Conservation (phyloP, 345 rosid genomes). For the Citrus medica region DNA sequence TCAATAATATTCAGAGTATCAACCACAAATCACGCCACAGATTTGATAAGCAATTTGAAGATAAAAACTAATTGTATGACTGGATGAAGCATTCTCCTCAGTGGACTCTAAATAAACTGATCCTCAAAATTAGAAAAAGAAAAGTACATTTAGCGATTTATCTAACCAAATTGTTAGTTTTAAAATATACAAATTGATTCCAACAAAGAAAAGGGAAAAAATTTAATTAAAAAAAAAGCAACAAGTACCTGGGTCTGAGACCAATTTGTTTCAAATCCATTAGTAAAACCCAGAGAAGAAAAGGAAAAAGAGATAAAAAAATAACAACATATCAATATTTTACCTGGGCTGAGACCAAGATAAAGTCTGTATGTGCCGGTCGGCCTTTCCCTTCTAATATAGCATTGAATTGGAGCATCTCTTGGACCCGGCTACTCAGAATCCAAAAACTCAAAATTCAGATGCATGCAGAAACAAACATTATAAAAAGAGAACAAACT, state of each 20-base stretch:
- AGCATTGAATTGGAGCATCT: constrained; percentile 84
- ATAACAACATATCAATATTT: background rate
- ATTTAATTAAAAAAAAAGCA: too few relatives aligned
- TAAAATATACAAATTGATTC: background rate
- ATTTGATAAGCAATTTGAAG: background rate
- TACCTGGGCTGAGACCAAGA: constrained; percentile 89
- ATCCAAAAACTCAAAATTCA: constrained; percentile 8
- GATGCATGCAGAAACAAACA: background rate
- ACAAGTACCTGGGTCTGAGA: background rate
- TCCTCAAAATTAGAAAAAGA: background rate
- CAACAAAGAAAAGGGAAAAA: background rate
- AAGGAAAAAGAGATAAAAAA: background rate
- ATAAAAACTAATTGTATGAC: background rate
- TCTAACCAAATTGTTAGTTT: background rate
- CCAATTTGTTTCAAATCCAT: background rate
- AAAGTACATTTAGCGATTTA: background rate
- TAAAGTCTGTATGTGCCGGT: constrained; percentile 63
- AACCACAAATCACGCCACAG: background rate
- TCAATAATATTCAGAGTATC: background rate
- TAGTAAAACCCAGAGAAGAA: background rate
- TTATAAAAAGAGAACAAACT: background rate
- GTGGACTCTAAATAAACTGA: background rate
- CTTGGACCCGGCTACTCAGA: constrained; percentile 76
- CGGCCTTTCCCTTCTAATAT: constrained; percentile 71
- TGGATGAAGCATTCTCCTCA: background rate